Conservation (phyloP, 2,329 filamentous ascomycete genomes). For the Penicillium concentricum region DNA sequence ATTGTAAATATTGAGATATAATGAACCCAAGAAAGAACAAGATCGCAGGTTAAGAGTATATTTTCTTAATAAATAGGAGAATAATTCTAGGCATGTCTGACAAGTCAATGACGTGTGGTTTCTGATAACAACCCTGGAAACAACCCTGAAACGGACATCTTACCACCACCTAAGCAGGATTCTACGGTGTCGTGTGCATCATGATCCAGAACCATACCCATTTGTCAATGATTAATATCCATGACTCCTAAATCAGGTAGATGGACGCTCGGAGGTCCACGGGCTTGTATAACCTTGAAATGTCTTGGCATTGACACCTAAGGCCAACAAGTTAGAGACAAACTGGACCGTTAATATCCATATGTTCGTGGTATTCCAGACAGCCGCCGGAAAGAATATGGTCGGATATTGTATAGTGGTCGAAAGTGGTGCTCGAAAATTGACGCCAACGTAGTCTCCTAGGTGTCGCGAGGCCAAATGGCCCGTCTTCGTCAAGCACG, state of each 20-base stretch:
- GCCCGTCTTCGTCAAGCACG: too few relatives aligned
- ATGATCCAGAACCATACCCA: background rate
- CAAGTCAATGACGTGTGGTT: constrained; percentile 5
- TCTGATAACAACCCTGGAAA: background rate
- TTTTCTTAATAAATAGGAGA: background rate
- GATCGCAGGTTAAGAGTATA: too few relatives aligned
- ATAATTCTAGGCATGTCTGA: background rate
- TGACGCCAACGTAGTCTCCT: too few relatives aligned
- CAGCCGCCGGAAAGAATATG: too few relatives aligned
- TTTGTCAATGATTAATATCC: background rate
- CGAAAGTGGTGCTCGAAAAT: too few relatives aligned
- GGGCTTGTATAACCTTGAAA: background rate
- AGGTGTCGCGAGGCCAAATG: too few relatives aligned
- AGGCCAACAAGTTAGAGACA: background rate
- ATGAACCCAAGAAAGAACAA: background rate
- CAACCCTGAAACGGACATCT: background rate
- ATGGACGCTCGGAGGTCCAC: background rate
- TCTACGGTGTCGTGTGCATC: background rate
- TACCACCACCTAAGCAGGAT: background rate
- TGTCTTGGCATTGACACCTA: background rate
- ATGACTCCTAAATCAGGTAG: background rate
- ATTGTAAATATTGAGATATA: background rate
- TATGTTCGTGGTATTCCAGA: too few relatives aligned
- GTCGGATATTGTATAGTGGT: too few relatives aligned
- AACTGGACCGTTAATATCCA: too few relatives aligned